Base-by-base conservation (phyloP, 768 basidiomycete genomes). In the Sporobolomyces phaffii region DNA sequence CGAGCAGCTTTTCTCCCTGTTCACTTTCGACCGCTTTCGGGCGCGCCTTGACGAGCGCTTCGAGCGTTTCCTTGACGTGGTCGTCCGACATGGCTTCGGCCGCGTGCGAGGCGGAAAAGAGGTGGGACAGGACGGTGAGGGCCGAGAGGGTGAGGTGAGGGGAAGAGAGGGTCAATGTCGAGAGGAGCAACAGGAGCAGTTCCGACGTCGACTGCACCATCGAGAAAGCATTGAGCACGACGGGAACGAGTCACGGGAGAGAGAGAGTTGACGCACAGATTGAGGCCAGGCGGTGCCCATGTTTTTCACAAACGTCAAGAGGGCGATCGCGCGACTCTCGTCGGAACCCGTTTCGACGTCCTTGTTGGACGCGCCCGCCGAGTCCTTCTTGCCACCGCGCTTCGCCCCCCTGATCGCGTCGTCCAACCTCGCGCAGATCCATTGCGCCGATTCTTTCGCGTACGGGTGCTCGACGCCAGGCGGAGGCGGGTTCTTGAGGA, bases 141-240 rank as follows among this genome's bases (percentile, higher is more conserved):
- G 89, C 82, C 18, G 89, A 85, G 77, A 92, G 87, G 1, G 93
- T 88, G 47, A 99, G 83, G 77, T 92, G 96, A 26, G 88, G 84
- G 72, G 90, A 91, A 43, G 88, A 89, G 11, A 94, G 82, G 62
- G 90, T 87, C 24, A 94, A 91, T 36, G 97, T 84, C 28, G 83
- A 80, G 9, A 97, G 84, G 31, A 98, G 84, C 26, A 84, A 79
- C 24, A 83, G 81, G 26, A 86, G 86, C 54, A 96, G 83, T 7
- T 81, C 69, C 15, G 89, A 83, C 38, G 93, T 81, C 40, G 85
- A 82, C 92, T 97, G 75, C 33, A 36, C 7, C 53, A 40, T n/a
- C 41, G 62, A 38, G 36, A 45, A 10, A 11, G 0, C 36, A 44
- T 13, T 69, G 38, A 63, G 60, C 26, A 48, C 11, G 13, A 5